Evolutionary conservation across 768 basidiomycete species (phyloP).

Genomic region (Termitomyces sp.): DNA sequence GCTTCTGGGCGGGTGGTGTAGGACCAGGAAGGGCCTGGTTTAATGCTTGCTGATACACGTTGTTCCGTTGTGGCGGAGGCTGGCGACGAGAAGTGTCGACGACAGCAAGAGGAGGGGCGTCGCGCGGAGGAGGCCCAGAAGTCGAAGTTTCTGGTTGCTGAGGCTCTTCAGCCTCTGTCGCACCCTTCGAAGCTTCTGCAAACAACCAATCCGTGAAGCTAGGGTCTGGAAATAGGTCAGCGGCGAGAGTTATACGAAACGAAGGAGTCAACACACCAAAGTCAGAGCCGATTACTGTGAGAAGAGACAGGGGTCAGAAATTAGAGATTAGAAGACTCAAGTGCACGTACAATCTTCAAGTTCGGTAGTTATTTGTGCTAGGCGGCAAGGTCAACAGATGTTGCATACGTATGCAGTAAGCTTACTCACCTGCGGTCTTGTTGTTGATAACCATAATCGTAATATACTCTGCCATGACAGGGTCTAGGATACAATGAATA

Average conservation of each 20-base stretch:
- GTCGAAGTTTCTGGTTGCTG: constrained; percentile 33
- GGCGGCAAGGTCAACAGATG: constrained; percentile 11
- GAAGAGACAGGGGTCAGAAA: background rate
- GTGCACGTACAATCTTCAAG: constrained; percentile 69
- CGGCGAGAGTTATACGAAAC: constrained; percentile 14
- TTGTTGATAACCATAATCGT: constrained; percentile 95
- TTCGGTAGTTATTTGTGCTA: constrained; percentile 86
- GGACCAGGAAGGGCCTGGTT: constrained; percentile 55
- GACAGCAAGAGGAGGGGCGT: constrained; percentile 28
- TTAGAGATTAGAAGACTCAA: background rate
- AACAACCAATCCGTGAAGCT: constrained; percentile 92
- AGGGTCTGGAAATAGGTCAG: constrained; percentile 46
- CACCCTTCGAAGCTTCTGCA: constrained; percentile 69
- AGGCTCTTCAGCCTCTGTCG: constrained; percentile 45
- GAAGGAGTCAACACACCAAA: constrained; percentile 50
- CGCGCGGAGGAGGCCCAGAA: constrained; percentile 29
- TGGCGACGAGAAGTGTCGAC: constrained; percentile 42
- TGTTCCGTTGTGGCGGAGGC: constrained; percentile 46
- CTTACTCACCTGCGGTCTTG: constrained; percentile 66
- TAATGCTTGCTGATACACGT: constrained; percentile 74
- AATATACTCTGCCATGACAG: constrained; percentile 92
- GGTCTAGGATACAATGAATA: constrained; percentile 45
- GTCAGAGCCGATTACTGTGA: constrained; percentile 70
- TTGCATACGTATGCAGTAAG: background rate
- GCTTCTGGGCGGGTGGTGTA: constrained; percentile 54